Base-by-base conservation (phyloP, 805 yeast species). In the baker's yeast (Saccharomyces cerevisiae) region DNA sequence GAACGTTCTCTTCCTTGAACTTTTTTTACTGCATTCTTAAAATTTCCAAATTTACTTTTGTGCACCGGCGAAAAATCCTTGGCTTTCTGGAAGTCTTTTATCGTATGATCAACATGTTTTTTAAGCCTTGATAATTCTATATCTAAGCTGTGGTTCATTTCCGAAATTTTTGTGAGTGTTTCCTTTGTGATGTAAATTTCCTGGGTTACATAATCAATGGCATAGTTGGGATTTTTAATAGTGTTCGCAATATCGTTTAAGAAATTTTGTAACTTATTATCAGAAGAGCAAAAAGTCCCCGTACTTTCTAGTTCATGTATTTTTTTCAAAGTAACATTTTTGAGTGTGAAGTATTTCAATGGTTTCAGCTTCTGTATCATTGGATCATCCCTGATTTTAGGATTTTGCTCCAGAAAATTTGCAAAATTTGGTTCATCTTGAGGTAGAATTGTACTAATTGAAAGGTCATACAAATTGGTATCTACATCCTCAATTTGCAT, bases 241-340 rank as follows among this genome's bases (percentile, higher is more conserved):
- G 92, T 97, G 52, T 78, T 71, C 0, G 97, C 96, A 57, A 94
- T 84, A 58, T 87, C 89, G 63, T 90, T 89, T 55, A 94, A 70
- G 13, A 94, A 65, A 24, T 80, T 83, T 66, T 94, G 98, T 68
- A 83, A 89, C 21, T 85, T 82, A 64, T 89, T 81, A 31, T 61
- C 64, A 2, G 77, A 73, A 55, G 96, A 77, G 2, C 85, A 75
- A 8, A 91, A 76, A 43, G 76, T 70, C 1, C 89, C 90, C 65
- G 80, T 70, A 1, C 76, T 67, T 64, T 92, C 97, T 51, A 94
- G 72, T 61, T 89, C 89, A 51, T 90, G 73, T 2, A 92, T 78
- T 55, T 84, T 79, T 60, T 86, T 90, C 36, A 94, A 71, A 0
- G 96, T 85, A 60, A 81, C 71, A 56, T 81, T 84, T 69, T 92